A percentile compares a stretch with the other conserved stretches of the same genome.
These are phyloP conservation scores for Metschnikowia colocasiae DNA, from an alignment of 805 yeast genomes.

Conservation along the genomic window DNA sequence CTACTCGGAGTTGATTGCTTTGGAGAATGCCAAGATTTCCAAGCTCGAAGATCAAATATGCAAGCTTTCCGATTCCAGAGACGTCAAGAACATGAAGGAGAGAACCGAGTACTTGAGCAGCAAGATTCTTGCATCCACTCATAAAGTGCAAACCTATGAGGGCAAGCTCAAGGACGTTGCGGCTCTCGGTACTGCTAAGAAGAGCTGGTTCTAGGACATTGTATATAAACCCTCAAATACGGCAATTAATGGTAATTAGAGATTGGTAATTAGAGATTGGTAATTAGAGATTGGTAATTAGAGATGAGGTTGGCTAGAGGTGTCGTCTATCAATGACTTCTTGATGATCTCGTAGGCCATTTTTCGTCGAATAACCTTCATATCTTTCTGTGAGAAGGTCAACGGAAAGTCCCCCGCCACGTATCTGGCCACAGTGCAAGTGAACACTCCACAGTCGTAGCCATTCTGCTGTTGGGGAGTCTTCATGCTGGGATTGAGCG, in stretches of 20 bases:
- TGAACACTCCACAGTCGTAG: constrained; percentile 91
- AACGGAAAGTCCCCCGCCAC: constrained; percentile 50
- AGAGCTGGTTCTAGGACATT: constrained; percentile 15
- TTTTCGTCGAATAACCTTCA: constrained; percentile 59
- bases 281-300: no score
- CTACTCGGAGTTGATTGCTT: constrained; percentile 47
- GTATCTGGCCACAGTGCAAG: constrained; percentile 71
- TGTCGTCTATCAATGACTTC: constrained; percentile 25
- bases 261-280: no score
- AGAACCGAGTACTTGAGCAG: constrained; percentile 64
- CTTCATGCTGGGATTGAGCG: constrained; percentile 23
- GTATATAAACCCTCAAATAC: background rate
- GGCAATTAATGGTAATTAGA: background rate
- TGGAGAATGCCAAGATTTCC: constrained; percentile 60
- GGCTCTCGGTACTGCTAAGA: constrained; percentile 4
- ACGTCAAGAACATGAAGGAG: constrained; percentile 51
- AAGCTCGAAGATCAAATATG: constrained; percentile 69
- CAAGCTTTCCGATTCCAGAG: constrained; percentile 50
- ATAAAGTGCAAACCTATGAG: constrained; percentile 33
- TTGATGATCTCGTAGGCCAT: constrained; percentile 61
- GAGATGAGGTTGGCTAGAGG: constrained; percentile 11
- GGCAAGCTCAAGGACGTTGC: constrained; percentile 23
- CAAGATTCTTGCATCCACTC: constrained; percentile 63
- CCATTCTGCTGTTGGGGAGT: constrained; percentile 89
- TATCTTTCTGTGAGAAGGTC: constrained; percentile 62